Percentiles rank a stretch among this genome's conserved stretches.
Evolutionary conservation across 169 alveolate genomes (phyloP).

Genomic region (Plasmodium falciparum): DNA sequence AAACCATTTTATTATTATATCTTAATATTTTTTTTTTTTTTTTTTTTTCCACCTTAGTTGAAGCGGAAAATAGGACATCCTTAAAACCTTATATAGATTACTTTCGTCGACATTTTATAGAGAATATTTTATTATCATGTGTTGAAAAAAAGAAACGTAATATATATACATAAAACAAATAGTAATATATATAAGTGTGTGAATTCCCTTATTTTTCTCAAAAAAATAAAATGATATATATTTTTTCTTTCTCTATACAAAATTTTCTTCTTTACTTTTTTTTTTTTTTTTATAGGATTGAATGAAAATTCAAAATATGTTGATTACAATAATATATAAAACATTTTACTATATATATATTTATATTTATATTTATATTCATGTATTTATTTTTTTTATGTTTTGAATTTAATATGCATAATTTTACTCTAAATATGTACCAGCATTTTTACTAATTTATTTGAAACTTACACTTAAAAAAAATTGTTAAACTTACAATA

Average conservation of each 20-base stretch:
- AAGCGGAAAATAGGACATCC: conserved; percentile 67
- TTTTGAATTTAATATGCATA: neutral
- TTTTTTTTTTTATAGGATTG: conserved; percentile 43
- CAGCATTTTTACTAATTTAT: no score
- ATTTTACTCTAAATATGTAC: neutral
- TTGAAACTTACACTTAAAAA: no score
- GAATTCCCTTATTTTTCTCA: no score
- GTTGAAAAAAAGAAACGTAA: conserved; percentile 63
- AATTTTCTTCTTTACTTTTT: conserved; percentile 10
- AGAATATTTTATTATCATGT: conserved; percentile 57
- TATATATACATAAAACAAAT: neutral
- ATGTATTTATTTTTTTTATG: neutral
- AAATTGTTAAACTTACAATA: no score
- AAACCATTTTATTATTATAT: neutral
- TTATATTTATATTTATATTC: neutral
- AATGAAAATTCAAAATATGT: conserved; percentile 45
- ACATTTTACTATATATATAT: neutral
- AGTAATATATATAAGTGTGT: neutral
- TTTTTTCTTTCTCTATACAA: neutral
- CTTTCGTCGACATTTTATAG: conserved; percentile 62
- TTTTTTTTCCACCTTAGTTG: conserved; percentile 36
- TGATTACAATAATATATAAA: conserved; percentile 31
- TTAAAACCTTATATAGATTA: conserved; percentile 51
- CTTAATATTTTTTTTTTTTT: neutral
- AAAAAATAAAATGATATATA: neutral